Percentiles rank a stretch among this genome's conserved stretches.
phyloP scores from a whole-genome alignment of 73 alveolate species.

The Blepharisma japonicum region DNA sequence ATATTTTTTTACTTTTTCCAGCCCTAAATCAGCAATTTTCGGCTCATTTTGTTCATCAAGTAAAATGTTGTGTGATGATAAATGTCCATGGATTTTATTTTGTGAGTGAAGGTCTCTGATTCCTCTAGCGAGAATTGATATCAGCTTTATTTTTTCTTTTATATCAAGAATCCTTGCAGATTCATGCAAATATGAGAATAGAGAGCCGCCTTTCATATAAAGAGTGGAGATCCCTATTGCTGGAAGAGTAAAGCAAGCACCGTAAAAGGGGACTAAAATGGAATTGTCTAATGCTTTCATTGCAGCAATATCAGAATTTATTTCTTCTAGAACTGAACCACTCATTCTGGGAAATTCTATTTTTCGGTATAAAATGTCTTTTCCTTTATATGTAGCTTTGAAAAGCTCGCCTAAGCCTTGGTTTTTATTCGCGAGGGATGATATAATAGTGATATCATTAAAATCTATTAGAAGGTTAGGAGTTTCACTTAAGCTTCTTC shows the following conservation, averaged over 20 bases:
- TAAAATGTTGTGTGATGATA: constrained; percentile 25
- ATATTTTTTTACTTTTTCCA: neutral
- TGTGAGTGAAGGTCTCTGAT: neutral
- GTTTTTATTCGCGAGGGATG: neutral
- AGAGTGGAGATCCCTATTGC: neutral
- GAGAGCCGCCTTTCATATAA: neutral
- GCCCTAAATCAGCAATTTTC: constrained; percentile 19
- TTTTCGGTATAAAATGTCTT: neutral
- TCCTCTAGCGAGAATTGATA: neutral
- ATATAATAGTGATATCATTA: neutral
- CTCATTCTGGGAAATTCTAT: constrained; percentile 4
- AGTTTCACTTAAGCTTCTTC: neutral
- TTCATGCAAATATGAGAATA: constrained; percentile 27
- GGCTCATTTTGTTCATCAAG: neutral
- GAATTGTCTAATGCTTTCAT: neutral
- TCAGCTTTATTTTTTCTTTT: constrained; percentile 8
- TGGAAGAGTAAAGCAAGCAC: neutral
- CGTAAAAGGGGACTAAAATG: neutral
- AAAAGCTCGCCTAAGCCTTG: constrained; percentile 33
- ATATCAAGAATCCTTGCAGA: neutral
- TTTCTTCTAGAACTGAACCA: constrained; percentile 25
- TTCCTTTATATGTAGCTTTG: constrained; percentile 25
- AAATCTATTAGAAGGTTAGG: neutral
- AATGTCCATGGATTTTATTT: constrained; percentile 33
- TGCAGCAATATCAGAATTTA: neutral